A percentile compares a stretch with the other conserved stretches of the same genome.
Evolutionary conservation across 257 asterid genomes (phyloP).

Genomic region (Ligustrum vulgare): DNA sequence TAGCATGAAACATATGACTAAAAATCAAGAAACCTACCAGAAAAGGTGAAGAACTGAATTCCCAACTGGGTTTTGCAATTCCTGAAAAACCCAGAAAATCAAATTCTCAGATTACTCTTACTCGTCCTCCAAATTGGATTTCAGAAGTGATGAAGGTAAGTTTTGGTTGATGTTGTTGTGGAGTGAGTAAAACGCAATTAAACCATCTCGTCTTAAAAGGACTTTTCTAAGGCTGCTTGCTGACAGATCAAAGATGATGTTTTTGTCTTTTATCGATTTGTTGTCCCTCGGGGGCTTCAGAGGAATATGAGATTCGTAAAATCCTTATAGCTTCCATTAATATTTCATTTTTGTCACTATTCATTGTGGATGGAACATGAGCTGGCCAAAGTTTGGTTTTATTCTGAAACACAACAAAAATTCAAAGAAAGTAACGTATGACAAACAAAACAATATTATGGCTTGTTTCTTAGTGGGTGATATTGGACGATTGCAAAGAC

Average conservation of each 20-base stretch:
- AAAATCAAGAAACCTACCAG: constrained; percentile 31
- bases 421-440: constrained; percentile 31
- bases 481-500: constrained; percentile 36
- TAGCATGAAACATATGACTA: constrained; percentile 1
- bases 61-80: constrained; percentile 17
- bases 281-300: constrained; percentile 43
- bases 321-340: constrained; percentile 27
- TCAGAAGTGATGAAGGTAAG: constrained; percentile 4
- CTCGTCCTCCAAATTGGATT: constrained; percentile 22
- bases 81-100: constrained; percentile 8
- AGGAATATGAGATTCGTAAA: constrained; percentile 36
- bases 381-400: constrained; percentile 46
- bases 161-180: not conserved
- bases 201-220: constrained; percentile 27
- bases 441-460: constrained; percentile 37
- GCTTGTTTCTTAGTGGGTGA: constrained; percentile 29
- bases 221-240: constrained; percentile 38
- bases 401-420: constrained; percentile 35
- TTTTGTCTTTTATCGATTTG: constrained; percentile 37
- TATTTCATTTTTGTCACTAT: constrained; percentile 32
- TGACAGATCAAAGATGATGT: constrained; percentile 42
- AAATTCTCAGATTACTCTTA: not conserved
- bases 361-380: constrained; percentile 48
- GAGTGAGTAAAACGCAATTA: constrained; percentile 30
- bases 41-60: not conserved